Evolutionary conservation across 306 rosid genomes (phyloP), one percentile per base, ranked within the genome.

Genomic region (Notholithocarpus densiflorus): DNA sequence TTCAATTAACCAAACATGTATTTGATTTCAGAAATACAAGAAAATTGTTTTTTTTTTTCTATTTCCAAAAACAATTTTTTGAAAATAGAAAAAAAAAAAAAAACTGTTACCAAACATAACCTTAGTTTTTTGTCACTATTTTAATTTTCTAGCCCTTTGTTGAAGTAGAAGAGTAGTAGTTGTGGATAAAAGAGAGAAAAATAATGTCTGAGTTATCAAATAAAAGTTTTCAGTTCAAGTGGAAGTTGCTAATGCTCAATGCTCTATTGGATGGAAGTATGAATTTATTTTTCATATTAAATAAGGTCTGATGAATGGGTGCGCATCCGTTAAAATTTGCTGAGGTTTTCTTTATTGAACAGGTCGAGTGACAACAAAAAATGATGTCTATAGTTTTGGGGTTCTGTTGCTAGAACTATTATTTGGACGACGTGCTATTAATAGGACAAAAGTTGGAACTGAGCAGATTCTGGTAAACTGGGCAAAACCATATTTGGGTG

Each of bases 351-450:
- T 27, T 43, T 20, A 51, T 31, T 80, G 12, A 48, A 37, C 84
- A 95, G 98, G 98, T 79, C 91, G 94, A 48, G 74, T 92, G 53
- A 95, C 98, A 0, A 89, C 98, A 3, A 95, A 95, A 45, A 92
- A 98, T 59, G 98, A 95, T 12, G 98, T 95, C 9, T 95, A 95
- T 75, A 92, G 98, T 59, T 95, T 92, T 73, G 98, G 98, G 27
- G 98, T 95, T 23, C 96, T 95, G 77, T 62, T 95, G 75, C 85
- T 92, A 23, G 98, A 95, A 76, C 88, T 95, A 24, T 52, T 95
- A 66, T 87, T 94, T 0, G 98, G 98, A 68, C 82, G 90, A 68
- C 90, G 93, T 2, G 98, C 98, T 0, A 92, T 90, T 4, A 97
- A 94, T 53, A 90, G 86, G 80, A 59, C 89, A 4, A 90, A 84